These are phyloP conservation scores for Dictyostelium capitatum DNA, from an alignment of 78 protist genomes.

Conservation along the genomic window DNA sequence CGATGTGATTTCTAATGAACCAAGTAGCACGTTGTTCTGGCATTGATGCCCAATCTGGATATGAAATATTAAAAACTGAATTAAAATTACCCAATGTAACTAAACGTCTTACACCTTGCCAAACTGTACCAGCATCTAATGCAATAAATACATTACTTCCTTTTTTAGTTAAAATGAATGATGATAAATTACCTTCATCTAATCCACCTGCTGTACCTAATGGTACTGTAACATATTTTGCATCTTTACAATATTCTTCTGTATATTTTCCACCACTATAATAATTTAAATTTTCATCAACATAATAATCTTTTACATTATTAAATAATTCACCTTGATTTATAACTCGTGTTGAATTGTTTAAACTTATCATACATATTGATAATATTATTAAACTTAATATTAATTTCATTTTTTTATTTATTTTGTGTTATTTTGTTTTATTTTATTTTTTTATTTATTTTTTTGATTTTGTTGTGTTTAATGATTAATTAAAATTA, in stretches of 20 bases:
- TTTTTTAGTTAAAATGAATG: slow-evolving; percentile 37
- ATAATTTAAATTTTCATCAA: slow-evolving; percentile 6
- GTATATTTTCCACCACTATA: slow-evolving; percentile 35
- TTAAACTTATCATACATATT: no score
- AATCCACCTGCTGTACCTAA: slow-evolving; percentile 58
- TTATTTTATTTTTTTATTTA: no score
- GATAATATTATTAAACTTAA: no score
- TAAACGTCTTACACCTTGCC: slow-evolving; percentile 37
- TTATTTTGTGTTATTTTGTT: no score
- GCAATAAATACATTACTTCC: slow-evolving; percentile 36
- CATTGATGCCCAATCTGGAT: slow-evolving; percentile 27
- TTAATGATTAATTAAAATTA: no score
- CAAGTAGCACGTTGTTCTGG: slow-evolving; percentile 55
- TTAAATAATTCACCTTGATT: not conserved
- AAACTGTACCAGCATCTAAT: slow-evolving; percentile 57
- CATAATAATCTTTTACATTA: not conserved
- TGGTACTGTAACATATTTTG: slow-evolving; percentile 27
- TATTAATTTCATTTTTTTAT: no score
- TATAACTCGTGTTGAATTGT: not conserved
- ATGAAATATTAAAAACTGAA: not conserved
- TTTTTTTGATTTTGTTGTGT: no score
- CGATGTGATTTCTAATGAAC: slow-evolving; percentile 51
- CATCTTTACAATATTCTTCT: not conserved
- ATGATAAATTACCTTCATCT: slow-evolving; percentile 39
- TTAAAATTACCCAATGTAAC: not conserved